These are phyloP conservation scores for Clonostachys sp. DNA, from an alignment of 2,329 filamentous ascomycete species.

Conservation along the genomic window DNA sequence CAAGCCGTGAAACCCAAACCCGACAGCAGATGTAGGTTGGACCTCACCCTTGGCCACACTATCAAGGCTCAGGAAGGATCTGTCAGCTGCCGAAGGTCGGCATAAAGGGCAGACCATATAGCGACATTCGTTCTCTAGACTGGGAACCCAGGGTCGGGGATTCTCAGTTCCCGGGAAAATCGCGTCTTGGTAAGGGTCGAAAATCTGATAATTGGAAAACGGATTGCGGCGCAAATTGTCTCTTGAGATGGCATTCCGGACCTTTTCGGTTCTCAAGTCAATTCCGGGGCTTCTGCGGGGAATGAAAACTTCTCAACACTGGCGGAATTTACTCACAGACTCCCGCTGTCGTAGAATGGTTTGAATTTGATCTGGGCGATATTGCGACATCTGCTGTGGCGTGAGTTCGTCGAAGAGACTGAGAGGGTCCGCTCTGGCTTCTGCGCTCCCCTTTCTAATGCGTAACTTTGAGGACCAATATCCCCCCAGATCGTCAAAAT, in stretches of 20 bases:
- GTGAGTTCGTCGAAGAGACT: conserved; percentile 40
- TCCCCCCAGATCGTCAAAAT: conserved; percentile 27
- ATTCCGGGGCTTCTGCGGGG: neutral
- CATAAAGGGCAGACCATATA: conserved; percentile 46
- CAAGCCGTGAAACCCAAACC: conserved; percentile 45
- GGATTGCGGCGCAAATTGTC: conserved; percentile 14
- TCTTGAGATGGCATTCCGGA: conserved; percentile 21
- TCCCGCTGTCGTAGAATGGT: conserved; percentile 44
- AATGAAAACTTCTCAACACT: conserved; percentile 13
- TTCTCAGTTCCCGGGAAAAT: conserved; percentile 8
- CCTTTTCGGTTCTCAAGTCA: conserved; percentile 11
- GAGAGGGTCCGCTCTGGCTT: conserved; percentile 33
- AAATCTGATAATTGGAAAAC: neutral
- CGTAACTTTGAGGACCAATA: conserved; percentile 22
- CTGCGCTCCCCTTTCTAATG: conserved; percentile 29
- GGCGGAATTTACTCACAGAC: conserved; percentile 29
- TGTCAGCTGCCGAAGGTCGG: conserved; percentile 33
- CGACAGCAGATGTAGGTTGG: conserved; percentile 40
- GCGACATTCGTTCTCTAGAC: conserved; percentile 36
- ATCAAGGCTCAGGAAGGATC: conserved; percentile 44
- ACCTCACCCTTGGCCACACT: conserved; percentile 44
- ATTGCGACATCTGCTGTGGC: conserved; percentile 32
- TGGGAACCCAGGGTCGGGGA: conserved; percentile 24
- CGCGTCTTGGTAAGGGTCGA: conserved; percentile 4
- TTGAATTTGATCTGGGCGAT: conserved; percentile 40